Base-by-base conservation (phyloP, 352 stramenopile species). In the Phytophthora multivora region DNA sequence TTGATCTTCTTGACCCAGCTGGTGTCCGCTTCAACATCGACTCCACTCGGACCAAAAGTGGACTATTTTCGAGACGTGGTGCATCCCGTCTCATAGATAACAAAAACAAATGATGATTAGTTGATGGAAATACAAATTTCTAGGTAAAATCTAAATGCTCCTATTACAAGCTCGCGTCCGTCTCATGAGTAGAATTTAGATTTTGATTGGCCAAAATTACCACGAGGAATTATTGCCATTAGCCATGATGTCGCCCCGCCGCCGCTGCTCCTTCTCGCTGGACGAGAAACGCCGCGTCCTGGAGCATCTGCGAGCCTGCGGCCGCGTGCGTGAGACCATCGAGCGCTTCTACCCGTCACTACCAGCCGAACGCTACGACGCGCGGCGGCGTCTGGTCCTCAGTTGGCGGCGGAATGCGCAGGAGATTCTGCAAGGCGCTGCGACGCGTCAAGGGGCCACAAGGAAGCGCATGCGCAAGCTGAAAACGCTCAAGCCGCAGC, bases 241-340 rank as follows among this genome's bases (percentile, higher is more conserved):
- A 13, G 28, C 28, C 28, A 53, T n/a, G 31, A 18, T 36, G 13
- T 15, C 19, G 7, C 30, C 18, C 6, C 28, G 48, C 23, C 30
- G 33, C 3, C 52, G 50, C 35, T n/a, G 35, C 26, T 65, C 52
- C 41, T 71, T 59, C 56, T 56, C 63, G 23, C 43, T 66, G 43
- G 57, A 66, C 63, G 63, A 71, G 56, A 71, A 71, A 50, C 63
- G 63, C 18, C 57, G 56, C 42, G 63, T 66, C 25, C 49, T 71
- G 41, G 55, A 66, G 42, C 56, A 66, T 45, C 50, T 71, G 36
- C 56, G 56, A 13, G 33, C 12, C 7, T 42, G 36, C 6, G 48
- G 56, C 18, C 47, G 46, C 19, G 48, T 71, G 36, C 56, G 55
- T 31, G 50, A 66, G 16, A 66, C 63, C 40, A 63, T 71, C 39